Evolutionary conservation across 2,329 filamentous ascomycete genomes (phyloP).

Genomic region (Cladosporium sp.): DNA sequence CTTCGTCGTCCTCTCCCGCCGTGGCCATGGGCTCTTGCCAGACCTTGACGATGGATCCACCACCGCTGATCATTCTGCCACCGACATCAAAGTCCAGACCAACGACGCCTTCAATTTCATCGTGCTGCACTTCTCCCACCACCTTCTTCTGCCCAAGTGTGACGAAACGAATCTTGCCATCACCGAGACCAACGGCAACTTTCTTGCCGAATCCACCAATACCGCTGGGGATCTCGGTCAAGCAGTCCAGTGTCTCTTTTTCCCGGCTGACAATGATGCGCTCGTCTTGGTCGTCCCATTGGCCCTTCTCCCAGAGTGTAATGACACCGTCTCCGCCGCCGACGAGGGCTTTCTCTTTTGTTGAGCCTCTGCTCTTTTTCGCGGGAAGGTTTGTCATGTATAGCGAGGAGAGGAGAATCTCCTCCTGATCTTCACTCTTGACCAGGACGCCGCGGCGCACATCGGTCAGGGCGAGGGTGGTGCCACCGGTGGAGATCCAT

Average conservation of each 20-base stretch:
- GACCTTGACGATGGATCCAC: slow-evolving; percentile 79
- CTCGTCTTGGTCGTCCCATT: slow-evolving; percentile 94
- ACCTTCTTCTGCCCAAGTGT: slow-evolving; percentile 70
- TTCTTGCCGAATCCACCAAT: slow-evolving; percentile 64
- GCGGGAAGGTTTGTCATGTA: slow-evolving; percentile 74
- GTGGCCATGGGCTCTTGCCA: slow-evolving; percentile 70
- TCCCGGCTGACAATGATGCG: slow-evolving; percentile 67
- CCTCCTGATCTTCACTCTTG: slow-evolving; percentile 89
- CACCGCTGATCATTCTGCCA: slow-evolving; percentile 83
- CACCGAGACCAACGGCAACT: slow-evolving; percentile 74
- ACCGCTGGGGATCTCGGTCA: slow-evolving; percentile 66
- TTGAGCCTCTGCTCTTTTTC: slow-evolving; percentile 55
- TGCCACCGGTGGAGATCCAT: slow-evolving; percentile 89
- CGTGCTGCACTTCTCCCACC: slow-evolving; percentile 63
- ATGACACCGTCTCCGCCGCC: slow-evolving; percentile 76
- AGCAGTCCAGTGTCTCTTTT: slow-evolving; percentile 72
- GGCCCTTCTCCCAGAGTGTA: slow-evolving; percentile 88
- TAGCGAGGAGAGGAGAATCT: slow-evolving; percentile 77
- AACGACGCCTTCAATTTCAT: slow-evolving; percentile 81
- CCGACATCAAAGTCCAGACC: slow-evolving; percentile 78
- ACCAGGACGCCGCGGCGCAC: slow-evolving; percentile 79
- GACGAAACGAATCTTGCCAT: slow-evolving; percentile 73
- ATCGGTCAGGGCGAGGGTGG: slow-evolving; percentile 85
- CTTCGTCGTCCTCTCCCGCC: slow-evolving; percentile 49
- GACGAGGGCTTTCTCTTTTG: slow-evolving; percentile 70